Evolutionary conservation across 177 flowering plant genomes (phyloP).

Genomic region (Vitis hybrid): DNA sequence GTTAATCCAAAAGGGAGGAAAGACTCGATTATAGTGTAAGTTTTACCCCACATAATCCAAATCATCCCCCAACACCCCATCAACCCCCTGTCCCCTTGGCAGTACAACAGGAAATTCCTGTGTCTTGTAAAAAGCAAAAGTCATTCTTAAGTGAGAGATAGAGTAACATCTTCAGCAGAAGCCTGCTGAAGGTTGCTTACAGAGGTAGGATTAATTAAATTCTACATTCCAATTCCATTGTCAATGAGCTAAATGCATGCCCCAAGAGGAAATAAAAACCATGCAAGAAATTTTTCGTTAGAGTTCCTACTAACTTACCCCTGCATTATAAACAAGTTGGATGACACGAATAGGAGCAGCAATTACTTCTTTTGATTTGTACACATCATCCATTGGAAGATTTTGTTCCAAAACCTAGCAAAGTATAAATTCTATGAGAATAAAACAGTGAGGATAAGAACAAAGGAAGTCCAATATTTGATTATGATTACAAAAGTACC

Average conservation of each 20-base stretch:
- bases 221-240: not conserved
- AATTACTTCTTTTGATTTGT: slow-evolving; percentile 72
- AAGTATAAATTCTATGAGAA: not conserved
- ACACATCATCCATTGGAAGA: slow-evolving; percentile 79
- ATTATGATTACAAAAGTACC: slow-evolving; percentile 37
- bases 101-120: too few species aligned
- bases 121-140: too few species aligned
- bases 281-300: not conserved
- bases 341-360: slow-evolving; percentile 98
- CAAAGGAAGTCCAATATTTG: not conserved
- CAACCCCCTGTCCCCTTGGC: too few species aligned
- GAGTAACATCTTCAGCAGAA: not conserved
- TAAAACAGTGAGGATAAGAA: not conserved
- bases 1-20: too few species aligned
- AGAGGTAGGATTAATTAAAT: not conserved
- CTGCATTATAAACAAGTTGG: slow-evolving; percentile 76
- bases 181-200: not conserved
- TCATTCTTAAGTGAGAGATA: too few species aligned
- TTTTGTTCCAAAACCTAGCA: slow-evolving; percentile 75
- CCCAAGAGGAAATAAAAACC: not conserved
- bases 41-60: too few species aligned
- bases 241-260: not conserved
- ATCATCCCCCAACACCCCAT: too few species aligned
- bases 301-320: slow-evolving; percentile 51
- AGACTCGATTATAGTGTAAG: too few species aligned